Evolutionary conservation across 2,329 filamentous ascomycete species (phyloP), one percentile per base, ranked within the genome.

Genomic region (Fusarium burgessii): DNA sequence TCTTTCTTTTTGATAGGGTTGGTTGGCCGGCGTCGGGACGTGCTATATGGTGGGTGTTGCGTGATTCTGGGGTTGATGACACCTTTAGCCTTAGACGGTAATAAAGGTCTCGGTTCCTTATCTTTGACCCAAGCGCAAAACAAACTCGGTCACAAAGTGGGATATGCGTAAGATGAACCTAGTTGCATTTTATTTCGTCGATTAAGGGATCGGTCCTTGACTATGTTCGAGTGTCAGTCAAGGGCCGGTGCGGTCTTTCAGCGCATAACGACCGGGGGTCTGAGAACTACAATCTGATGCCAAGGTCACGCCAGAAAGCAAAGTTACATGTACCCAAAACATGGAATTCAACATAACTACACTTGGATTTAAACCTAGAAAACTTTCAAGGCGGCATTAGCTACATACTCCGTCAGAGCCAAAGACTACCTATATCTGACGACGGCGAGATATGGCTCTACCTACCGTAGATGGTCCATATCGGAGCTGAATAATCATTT

Each of bases 11-110:
- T 43, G 18, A 38, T 41, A 40, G 20, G 27, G 35, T 7, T 41
- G 38, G 58, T 52, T 54, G 46, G 33, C 41, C 61, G 61, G 38
- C 25, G 61, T 54, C 58, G 46, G 58, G 41, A 36, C 23, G 29
- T 62, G 40, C 42, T 56, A n/a, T 32, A 33, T 56, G 42, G 47
- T 13, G 13, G 25, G 35, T 62, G 41, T 64, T 62, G 58, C 61
- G 61, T 64, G 47, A 62, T 62, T 56, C 58, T 23, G 42, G 47
- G 61, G 58, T 47, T 60, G 35, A 64, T 64, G 32, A 42, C 61
- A 64, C 47, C 61, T 64, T 62, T 35, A 23, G 27, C 33, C 15
- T 27, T 36, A 51, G 29, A 27, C 20, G 47, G 47, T 36, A 55
- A 36, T 29, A 27, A 29, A 2, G 36, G 10, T 11, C 33, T 9